phyloP scores from a whole-genome alignment of 169 alveolate species.

The Plasmodium blacklocki region DNA sequence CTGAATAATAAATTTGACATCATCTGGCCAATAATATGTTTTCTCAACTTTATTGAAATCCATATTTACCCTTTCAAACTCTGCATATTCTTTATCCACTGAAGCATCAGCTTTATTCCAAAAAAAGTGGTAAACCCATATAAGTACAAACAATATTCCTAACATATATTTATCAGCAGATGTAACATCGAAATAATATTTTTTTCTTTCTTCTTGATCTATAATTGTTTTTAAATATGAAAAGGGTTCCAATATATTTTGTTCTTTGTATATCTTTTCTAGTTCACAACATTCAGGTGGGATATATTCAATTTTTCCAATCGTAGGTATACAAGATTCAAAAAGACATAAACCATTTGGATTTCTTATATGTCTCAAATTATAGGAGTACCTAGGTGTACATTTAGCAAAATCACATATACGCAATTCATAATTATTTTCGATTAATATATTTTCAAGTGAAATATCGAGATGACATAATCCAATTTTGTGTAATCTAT shows the following conservation, averaged over 20 bases:
- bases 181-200: slow-evolving; percentile 82
- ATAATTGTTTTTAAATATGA: slow-evolving; percentile 18
- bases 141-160: slow-evolving; percentile 81
- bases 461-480: slow-evolving; percentile 85
- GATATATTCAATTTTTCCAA: slow-evolving; percentile 88
- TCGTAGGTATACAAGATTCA: slow-evolving; percentile 87
- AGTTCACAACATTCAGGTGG: slow-evolving; percentile 88
- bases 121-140: slow-evolving; percentile 87
- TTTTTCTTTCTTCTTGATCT: slow-evolving; percentile 74
- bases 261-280: slow-evolving; percentile 71
- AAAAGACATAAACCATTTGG: slow-evolving; percentile 75
- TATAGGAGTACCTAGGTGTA: slow-evolving; percentile 81
- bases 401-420: slow-evolving; percentile 86
- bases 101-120: slow-evolving; percentile 85
- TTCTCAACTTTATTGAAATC: slow-evolving; percentile 38
- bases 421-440: slow-evolving; percentile 78
- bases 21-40: slow-evolving; percentile 57
- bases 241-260: slow-evolving; percentile 22
- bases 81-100: slow-evolving; percentile 78
- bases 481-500: slow-evolving; percentile 82
- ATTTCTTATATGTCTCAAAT: slow-evolving; percentile 78
- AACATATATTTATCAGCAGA: slow-evolving; percentile 81
- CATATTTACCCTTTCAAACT: slow-evolving; percentile 43
- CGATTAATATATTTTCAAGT: slow-evolving; percentile 85
- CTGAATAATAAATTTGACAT: slow-evolving; percentile 31